Conservation (phyloP, 1,139 yeast species). For the Taphrina wiesneri region DNA sequence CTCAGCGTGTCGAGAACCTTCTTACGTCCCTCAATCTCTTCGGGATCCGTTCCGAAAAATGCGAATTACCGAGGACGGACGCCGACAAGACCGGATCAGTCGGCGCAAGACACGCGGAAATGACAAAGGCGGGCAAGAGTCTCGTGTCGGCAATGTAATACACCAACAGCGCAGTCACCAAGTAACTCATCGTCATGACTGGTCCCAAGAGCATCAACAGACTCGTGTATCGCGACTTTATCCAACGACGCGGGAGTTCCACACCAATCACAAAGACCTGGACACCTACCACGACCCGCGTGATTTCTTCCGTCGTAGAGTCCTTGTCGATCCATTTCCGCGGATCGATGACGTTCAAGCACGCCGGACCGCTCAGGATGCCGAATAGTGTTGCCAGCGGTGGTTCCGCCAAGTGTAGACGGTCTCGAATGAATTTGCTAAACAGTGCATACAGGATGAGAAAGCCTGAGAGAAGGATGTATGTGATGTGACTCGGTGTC, state of each 20-base stretch:
- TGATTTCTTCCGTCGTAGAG: constrained; percentile 23
- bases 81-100: constrained; percentile 30
- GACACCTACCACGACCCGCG: constrained; percentile 26
- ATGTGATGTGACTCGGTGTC: constrained; percentile 27
- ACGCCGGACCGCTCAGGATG: constrained; percentile 17
- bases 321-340: constrained; percentile 73
- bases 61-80: constrained; percentile 31
- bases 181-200: constrained; percentile 25
- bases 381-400: constrained; percentile 32
- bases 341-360: constrained; percentile 50
- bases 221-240: constrained; percentile 13
- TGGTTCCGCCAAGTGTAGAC: constrained; percentile 28
- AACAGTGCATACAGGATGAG: constrained; percentile 22
- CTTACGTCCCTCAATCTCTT: constrained; percentile 9
- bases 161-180: constrained; percentile 15
- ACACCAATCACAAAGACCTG: constrained; percentile 30
- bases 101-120: constrained; percentile 27
- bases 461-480: constrained; percentile 16
- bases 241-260: constrained; percentile 29
- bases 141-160: constrained; percentile 20
- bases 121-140: constrained; percentile 25
- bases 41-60: constrained; percentile 24
- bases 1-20: not conserved
- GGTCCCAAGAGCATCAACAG: constrained; percentile 29
- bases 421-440: constrained; percentile 24